Evolutionary conservation across 176 grass and related monocot genomes (phyloP), one percentile per base, ranked within the genome.

Genomic region (maize (Zea mays)): DNA sequence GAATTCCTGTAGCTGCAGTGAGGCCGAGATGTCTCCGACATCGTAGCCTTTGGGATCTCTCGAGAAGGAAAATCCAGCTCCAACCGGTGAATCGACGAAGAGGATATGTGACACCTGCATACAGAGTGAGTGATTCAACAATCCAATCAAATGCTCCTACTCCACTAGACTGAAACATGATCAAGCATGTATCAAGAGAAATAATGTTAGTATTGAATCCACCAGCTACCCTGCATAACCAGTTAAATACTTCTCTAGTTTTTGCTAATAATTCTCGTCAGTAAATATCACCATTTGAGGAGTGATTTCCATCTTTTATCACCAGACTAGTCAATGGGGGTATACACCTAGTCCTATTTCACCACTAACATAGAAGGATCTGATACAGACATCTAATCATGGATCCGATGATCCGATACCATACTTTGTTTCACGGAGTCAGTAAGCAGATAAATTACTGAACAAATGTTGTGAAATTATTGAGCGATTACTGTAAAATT

Each of bases 11-110:
- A 76, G 74, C 1, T 76, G 59, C 21, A 37, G 14, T 11, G 74
- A 7, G 5, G 74, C 10, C 2, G 43, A 52, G 6, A 78, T 13
- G 10, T 78, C 75, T 8, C 60, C 75, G 1, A 78, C 75, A 8
- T 66, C 16, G 1, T 77, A 77, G 16, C 75, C 75, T 51, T 51
- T 65, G 7, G 59, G 44, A 2, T 77, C 2, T n/a, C 8, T 19
- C 0, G 60, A 77, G 2, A 64, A 77, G 5, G 74, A 77, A 37
- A 50, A 77, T 13, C 75, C 75, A 8, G 75, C 75, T 3, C 60
- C 75, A 13, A 77, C 45, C 3, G 75, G 75, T 0, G 60, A 77
- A 77, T 77, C 75, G 0, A 77, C 60, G 20, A 77, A 77, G 10
- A 77, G 44, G 5, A 77, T 65, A 19, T 46, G 43, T 4, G 41